phyloP scores from a whole-genome alignment of 2,329 filamentous ascomycete genomes.

The Penicillium capsulatum region DNA sequence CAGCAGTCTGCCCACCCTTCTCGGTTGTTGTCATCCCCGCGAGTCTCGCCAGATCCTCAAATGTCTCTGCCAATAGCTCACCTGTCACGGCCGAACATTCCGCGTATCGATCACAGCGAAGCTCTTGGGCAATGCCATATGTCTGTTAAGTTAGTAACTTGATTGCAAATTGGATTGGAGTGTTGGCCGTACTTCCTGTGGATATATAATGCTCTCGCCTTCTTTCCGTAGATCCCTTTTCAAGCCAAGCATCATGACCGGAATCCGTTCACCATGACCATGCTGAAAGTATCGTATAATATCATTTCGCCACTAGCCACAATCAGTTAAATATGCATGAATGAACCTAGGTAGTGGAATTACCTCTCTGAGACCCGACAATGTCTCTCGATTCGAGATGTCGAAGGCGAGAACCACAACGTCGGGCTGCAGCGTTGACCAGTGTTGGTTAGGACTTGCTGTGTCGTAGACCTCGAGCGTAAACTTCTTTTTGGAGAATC shows the following conservation, averaged over 20 bases:
- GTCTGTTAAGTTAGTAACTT: constrained; percentile 35
- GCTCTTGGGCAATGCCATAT: constrained; percentile 57
- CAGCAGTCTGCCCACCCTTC: constrained; percentile 48
- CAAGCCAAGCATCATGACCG: constrained; percentile 57
- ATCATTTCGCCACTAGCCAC: constrained; percentile 44
- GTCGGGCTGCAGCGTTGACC: constrained; percentile 51
- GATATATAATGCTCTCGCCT: constrained; percentile 41
- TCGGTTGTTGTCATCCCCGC: constrained; percentile 57
- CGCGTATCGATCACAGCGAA: constrained; percentile 59
- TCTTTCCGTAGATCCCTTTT: constrained; percentile 55
- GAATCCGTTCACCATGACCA: constrained; percentile 44
- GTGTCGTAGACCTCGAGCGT: constrained; percentile 56
- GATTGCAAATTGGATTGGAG: constrained; percentile 19
- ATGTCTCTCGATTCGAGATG: constrained; percentile 50
- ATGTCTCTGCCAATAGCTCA: constrained; percentile 55
- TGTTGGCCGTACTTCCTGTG: constrained; percentile 37
- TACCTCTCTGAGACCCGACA: constrained; percentile 46
- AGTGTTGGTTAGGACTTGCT: constrained; percentile 52
- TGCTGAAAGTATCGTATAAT: constrained; percentile 49
- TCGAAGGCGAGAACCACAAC: constrained; percentile 58
- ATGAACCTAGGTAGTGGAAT: background rate
- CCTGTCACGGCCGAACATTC: constrained; percentile 61
- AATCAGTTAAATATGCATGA: too few species aligned
- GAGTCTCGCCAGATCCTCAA: constrained; percentile 58
- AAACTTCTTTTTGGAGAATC: constrained; percentile 53